Evolutionary conservation across 768 basidiomycete species (phyloP), one percentile per base, ranked within the genome.

Genomic region (Amanita inopinata): DNA sequence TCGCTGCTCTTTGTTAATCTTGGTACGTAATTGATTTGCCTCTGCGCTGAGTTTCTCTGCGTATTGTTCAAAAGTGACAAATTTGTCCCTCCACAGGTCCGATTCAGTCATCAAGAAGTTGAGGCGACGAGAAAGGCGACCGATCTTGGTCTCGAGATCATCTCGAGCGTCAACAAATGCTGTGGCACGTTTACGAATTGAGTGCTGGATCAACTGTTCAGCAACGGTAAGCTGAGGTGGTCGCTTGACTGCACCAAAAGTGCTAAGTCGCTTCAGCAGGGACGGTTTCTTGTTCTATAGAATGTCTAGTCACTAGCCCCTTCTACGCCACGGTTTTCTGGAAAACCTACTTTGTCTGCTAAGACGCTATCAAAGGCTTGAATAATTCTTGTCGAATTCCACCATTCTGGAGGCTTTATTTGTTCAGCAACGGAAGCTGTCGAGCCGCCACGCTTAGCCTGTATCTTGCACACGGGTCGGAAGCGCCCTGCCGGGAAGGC

Each of bases 151-250:
- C 67, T 94, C 91, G 17, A 94, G 76, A 53, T 92, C 90, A 58
- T 93, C 92, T 25, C 92, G 74, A 8, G 90, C 87, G 56, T 94
- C 90, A 30, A 94, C 89, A 52, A 93, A 94, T 27, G 89, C 89
- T 3, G 83, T 85, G n/a, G 92, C 91, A 31, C 92, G 83, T 59
- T 86, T 86, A 50, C 92, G 82, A 59, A 96, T 92, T 40, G 90
- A 89, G 35, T 73, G 70, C 58, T 91, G 88, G 48, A 92, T 83
- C 45, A 78, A 70, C 60, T 89, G 85, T 57, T 96, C 92, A 0
- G 90, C 88, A 9, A 65, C 64, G 20, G 80, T 84, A 34, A 93
- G 67, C 51, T 76, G 75, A 20, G 85, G 86, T 17, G 79, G 71
- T 14, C 82, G 75, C 50, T 77, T 81, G 12, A 69, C 67, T n/a